Percentiles rank a stretch among this genome's conserved stretches.
Evolutionary conservation across 2,329 filamentous ascomycete species (phyloP).

Genomic region (Cordyceps cicadae): DNA sequence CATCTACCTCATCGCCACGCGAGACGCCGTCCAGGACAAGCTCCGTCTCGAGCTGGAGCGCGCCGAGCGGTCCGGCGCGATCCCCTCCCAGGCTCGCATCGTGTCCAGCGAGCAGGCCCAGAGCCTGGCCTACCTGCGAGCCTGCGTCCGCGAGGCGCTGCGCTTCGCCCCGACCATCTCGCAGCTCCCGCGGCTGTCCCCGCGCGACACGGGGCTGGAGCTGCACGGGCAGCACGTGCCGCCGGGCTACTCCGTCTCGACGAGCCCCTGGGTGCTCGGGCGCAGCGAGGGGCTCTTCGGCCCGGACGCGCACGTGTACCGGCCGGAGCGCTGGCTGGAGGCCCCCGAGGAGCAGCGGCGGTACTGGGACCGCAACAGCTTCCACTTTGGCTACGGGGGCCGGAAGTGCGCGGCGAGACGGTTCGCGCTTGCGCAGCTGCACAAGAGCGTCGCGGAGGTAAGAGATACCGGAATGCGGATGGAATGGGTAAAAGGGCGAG

Average conservation of each 20-base stretch:
- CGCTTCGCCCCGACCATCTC: neutral
- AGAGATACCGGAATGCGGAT: neutral
- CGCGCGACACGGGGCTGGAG: neutral
- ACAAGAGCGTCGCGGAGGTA: neutral
- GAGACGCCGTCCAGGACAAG: neutral
- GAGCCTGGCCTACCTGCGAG: neutral
- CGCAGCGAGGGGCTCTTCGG: neutral
- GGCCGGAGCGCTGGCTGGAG: neutral
- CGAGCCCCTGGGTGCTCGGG: neutral
- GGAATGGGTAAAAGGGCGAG: neutral
- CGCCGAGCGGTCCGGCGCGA: neutral
- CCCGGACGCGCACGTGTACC: neutral
- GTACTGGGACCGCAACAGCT: neutral
- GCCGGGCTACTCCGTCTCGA: neutral
- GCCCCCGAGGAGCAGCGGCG: neutral
- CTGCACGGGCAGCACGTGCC: neutral
- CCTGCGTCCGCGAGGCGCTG: neutral
- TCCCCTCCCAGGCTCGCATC: neutral
- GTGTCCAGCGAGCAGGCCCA: neutral
- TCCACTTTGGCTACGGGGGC: neutral
- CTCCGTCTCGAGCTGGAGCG: neutral
- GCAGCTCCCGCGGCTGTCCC: neutral
- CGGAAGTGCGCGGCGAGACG: neutral
- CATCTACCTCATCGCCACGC: neutral
- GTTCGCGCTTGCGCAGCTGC: neutral